Conservation (phyloP, 805 yeast species). For the Ogataea pilisensis region DNA sequence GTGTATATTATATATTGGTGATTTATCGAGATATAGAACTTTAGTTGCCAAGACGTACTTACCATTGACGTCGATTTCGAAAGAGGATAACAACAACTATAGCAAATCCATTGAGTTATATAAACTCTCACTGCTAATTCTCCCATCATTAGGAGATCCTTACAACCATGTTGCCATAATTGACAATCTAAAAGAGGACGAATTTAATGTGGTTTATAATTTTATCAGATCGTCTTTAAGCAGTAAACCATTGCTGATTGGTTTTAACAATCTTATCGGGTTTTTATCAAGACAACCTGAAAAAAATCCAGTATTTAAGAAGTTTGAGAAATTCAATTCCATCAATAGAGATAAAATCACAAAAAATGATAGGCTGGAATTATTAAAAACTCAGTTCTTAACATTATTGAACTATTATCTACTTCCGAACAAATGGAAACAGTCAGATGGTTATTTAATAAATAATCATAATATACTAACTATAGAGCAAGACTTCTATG, state of each 20-base stretch:
- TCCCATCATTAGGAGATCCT: constrained; percentile 69
- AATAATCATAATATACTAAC: constrained; percentile 28
- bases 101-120: constrained; percentile 44
- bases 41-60: constrained; percentile 43
- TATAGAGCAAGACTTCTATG: constrained; percentile 33
- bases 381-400: constrained; percentile 30
- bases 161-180: constrained; percentile 57
- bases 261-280: constrained; percentile 41
- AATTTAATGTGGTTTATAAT: constrained; percentile 46
- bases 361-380: constrained; percentile 31
- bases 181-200: constrained; percentile 46
- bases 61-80: constrained; percentile 27
- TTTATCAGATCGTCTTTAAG: constrained; percentile 54
- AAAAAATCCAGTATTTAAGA: constrained; percentile 24
- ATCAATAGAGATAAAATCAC: constrained; percentile 26
- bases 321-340: constrained; percentile 24
- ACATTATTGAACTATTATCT: constrained; percentile 35
- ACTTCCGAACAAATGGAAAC: constrained; percentile 38
- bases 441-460: constrained; percentile 22
- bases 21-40: constrained; percentile 53
- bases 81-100: constrained; percentile 38
- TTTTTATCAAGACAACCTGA: constrained; percentile 33
- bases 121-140: constrained; percentile 47
- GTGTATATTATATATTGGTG: constrained; percentile 52
- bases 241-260: constrained; percentile 45